Evolutionary conservation across 257 asterid species (phyloP), one percentile per base, ranked within the genome.

Genomic region (Petunia secreta): DNA sequence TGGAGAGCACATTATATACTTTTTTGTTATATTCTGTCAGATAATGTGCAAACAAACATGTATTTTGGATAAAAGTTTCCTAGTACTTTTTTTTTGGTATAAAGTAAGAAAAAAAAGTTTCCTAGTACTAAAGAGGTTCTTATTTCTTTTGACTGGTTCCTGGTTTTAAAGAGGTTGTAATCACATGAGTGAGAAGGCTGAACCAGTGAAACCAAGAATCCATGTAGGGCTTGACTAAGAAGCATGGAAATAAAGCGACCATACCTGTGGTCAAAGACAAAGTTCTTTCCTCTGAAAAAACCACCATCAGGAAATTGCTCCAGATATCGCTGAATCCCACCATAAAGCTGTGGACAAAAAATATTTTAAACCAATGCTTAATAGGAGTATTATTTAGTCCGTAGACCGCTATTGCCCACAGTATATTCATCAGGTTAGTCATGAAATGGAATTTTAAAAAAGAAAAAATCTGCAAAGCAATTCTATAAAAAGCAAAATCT

Each of bases 181-280:
- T 73, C 78, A 73, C 46, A 25, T 50, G 6, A 3, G 7, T 48
- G 8, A 34, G 78, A 36, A 73, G 48, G 62, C 62, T 73, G 74
- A 48, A 64, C 50, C 73, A 62, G 55, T 59, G 68, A 73, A 80
- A 52, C 78, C 78, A 73, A 73, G 63, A 75, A 85, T 78, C 52
- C 43, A 15, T 50, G 69, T 37, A 77, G 46, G 25, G 62, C 11
- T 50, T 73, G 46, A 73, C 78, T 50, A 78, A 41, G 66, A 67
- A 75, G 55, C 64, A 69, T 46, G n/a, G 14, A 43, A 40, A 14
- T 14, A 36, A 5, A 64, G 65, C 14, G 46, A 68, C 46, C 89
- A 83, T 89, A 94, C 99, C 99, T 90, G 87, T 96, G 98, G 86
- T 96, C 98, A 84, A 96, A 96, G 79, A 96, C 98, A 89, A 96